phyloP scores from a whole-genome alignment of 805 yeast genomes.

The Pichia occidentalis region DNA sequence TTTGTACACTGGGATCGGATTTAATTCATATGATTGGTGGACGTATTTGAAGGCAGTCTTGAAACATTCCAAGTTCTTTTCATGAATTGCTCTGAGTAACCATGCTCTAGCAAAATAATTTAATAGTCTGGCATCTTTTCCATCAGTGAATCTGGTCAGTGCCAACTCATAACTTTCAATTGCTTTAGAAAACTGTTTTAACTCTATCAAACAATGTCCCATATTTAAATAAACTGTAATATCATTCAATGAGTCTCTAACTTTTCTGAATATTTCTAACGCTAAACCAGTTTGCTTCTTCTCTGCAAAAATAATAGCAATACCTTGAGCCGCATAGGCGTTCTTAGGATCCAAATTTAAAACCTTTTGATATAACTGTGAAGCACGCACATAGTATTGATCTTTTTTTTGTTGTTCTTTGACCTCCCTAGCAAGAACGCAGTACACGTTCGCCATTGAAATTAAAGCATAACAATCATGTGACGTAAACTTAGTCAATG shows the following conservation, averaged over 20 bases:
- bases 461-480: slow-evolving; percentile 88
- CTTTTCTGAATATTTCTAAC: slow-evolving; percentile 77
- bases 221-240: slow-evolving; percentile 75
- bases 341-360: slow-evolving; percentile 75
- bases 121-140: slow-evolving; percentile 57
- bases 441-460: slow-evolving; percentile 84
- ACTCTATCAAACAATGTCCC: slow-evolving; percentile 81
- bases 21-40: slow-evolving; percentile 43
- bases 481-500: slow-evolving; percentile 72
- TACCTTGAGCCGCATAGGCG: slow-evolving; percentile 96
- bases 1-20: slow-evolving; percentile 41
- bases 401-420: slow-evolving; percentile 55
- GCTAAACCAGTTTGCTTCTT: slow-evolving; percentile 70
- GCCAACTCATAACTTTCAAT: slow-evolving; percentile 87
- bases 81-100: slow-evolving; percentile 69
- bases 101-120: slow-evolving; percentile 82
- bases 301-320: slow-evolving; percentile 89
- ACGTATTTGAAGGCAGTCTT: slow-evolving; percentile 58
- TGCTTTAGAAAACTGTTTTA: slow-evolving; percentile 77
- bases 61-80: slow-evolving; percentile 55
- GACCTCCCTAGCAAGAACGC: slow-evolving; percentile 71
- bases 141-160: slow-evolving; percentile 53
- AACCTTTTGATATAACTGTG: slow-evolving; percentile 85
- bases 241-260: slow-evolving; percentile 84
- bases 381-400: slow-evolving; percentile 81